A percentile compares a stretch with the other conserved stretches of the same genome.
phyloP scores from a whole-genome alignment of 108 stramenopile species.

The Tribonema minus region DNA sequence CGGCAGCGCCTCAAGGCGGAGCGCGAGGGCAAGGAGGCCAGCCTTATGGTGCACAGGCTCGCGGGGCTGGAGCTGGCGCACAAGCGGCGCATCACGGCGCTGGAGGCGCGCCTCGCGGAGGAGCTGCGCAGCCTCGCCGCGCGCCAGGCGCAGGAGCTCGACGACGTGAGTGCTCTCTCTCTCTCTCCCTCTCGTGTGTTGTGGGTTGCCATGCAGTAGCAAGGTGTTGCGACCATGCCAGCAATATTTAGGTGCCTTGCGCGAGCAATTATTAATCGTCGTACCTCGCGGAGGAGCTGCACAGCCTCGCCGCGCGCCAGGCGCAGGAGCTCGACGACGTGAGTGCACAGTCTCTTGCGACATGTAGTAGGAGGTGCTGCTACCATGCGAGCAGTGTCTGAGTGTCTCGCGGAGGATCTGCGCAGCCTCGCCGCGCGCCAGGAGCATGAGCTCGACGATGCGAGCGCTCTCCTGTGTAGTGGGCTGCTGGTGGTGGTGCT shows the following conservation, averaged over 20 bases:
- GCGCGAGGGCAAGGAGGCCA: conserved; percentile 10
- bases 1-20: conserved; percentile 24
- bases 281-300: neutral
- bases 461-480: too few species aligned
- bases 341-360: too few species aligned
- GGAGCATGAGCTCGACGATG: neutral
- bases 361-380: too few species aligned
- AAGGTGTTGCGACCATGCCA: too few species aligned
- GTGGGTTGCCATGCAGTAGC: too few species aligned
- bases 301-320: neutral
- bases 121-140: neutral
- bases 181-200: too few species aligned
- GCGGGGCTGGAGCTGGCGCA: conserved; percentile 21
- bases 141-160: neutral
- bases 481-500: too few species aligned
- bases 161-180: neutral
- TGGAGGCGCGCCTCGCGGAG: conserved; percentile 2
- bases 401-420: neutral
- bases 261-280: too few species aligned
- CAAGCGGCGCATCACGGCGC: neutral
- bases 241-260: too few species aligned
- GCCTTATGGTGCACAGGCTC: conserved; percentile 7
- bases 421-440: neutral
- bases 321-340: neutral
- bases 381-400: neutral